phyloP scores from a whole-genome alignment of 169 alveolate genomes.

The Plasmodium knowlesi region DNA sequence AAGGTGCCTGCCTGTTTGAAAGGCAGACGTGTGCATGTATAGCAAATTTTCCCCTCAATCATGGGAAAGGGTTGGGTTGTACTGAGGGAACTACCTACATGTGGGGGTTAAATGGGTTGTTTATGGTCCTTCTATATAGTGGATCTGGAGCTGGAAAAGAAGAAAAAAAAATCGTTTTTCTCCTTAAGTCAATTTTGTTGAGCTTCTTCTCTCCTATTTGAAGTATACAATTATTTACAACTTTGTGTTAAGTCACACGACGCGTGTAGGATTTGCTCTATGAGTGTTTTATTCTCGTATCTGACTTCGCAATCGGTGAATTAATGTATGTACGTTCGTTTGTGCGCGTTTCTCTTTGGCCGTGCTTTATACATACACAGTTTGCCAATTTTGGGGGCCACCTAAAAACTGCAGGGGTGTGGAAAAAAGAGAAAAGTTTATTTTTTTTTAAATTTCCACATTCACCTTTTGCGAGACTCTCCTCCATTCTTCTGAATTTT shows the following conservation, averaged over 20 bases:
- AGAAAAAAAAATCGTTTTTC: not conserved
- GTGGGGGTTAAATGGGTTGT: not conserved
- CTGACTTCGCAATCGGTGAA: not conserved
- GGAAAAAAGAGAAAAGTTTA: not conserved
- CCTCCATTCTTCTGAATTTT: not conserved
- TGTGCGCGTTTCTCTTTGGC: not conserved
- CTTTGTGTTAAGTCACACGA: not conserved
- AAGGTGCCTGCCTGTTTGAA: not conserved
- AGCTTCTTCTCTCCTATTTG: not conserved
- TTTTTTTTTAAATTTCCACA: not conserved
- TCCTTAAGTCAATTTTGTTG: not conserved
- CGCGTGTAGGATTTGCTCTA: not conserved
- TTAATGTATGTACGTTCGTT: not conserved
- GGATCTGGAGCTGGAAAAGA: not conserved
- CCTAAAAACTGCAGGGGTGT: not conserved
- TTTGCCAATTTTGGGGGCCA: not conserved
- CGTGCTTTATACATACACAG: not conserved
- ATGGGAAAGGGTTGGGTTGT: not conserved
- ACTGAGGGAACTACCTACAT: not conserved
- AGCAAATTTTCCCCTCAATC: not conserved
- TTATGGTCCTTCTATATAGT: not conserved
- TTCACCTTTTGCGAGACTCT: not conserved
- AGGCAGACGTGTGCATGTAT: not conserved
- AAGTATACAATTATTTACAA: not conserved
- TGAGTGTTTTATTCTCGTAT: not conserved